Evolutionary conservation across 768 basidiomycete genomes (phyloP).

Genomic region (Favolaschia claudopus): DNA sequence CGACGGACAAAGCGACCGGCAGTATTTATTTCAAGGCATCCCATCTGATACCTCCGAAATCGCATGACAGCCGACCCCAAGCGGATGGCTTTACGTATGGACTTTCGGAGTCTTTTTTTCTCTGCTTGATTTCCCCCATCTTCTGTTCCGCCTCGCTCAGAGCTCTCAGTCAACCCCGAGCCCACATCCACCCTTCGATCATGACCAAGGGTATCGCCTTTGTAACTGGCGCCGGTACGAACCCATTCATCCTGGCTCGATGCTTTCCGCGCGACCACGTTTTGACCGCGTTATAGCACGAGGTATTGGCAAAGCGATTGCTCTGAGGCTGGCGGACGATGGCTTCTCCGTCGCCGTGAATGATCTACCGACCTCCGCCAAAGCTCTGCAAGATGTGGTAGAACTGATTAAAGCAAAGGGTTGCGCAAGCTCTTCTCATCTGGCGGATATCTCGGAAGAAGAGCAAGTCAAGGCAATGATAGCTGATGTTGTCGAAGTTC

Average conservation of each 20-base stretch:
- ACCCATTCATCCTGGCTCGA: background rate
- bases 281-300: background rate
- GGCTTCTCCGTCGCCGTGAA: conserved; percentile 19
- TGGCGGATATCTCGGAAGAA: conserved; percentile 24
- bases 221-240: conserved; percentile 14
- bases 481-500: conserved; percentile 1
- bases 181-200: too few relatives aligned
- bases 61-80: too few relatives aligned
- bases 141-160: too few relatives aligned
- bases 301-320: conserved; percentile 10
- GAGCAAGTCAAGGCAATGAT: conserved; percentile 26
- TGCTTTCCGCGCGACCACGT: background rate
- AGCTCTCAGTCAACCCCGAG: too few relatives aligned
- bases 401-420: background rate
- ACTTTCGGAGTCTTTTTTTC: too few relatives aligned
- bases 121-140: too few relatives aligned
- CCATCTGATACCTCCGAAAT: too few relatives aligned
- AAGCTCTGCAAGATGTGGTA: background rate
- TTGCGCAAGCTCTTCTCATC: background rate
- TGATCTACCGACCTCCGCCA: background rate
- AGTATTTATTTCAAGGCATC: too few relatives aligned
- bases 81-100: too few relatives aligned
- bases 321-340: conserved; percentile 9
- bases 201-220: background rate
- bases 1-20: too few relatives aligned